Conservation (phyloP, 768 basidiomycete genomes). For the Leccinellum albellum region DNA sequence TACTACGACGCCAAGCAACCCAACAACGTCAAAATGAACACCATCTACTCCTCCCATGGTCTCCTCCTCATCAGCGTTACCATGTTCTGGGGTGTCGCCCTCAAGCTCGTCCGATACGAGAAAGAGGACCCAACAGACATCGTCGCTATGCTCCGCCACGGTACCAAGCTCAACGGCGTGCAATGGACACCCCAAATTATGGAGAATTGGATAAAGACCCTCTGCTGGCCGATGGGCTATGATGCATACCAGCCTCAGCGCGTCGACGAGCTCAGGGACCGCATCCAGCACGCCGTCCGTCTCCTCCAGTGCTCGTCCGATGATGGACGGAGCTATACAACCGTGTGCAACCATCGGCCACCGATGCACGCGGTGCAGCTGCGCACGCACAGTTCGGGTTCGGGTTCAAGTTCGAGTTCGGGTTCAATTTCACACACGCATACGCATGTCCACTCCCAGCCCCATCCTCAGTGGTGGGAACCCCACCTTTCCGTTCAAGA, state of each 20-base stretch:
- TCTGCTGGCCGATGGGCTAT: slow-evolving; percentile 68
- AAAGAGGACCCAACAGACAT: slow-evolving; percentile 64
- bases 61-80: slow-evolving; percentile 58
- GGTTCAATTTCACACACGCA: neutral
- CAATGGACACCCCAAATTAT: slow-evolving; percentile 54
- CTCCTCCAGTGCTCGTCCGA: slow-evolving; percentile 19
- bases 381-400: neutral
- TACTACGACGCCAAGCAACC: slow-evolving; percentile 48
- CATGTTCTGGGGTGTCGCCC: slow-evolving; percentile 68
- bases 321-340: slow-evolving; percentile 6
- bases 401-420: neutral
- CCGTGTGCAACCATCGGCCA: slow-evolving; percentile 1
- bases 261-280: slow-evolving; percentile 42
- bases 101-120: slow-evolving; percentile 67
- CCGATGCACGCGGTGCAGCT: slow-evolving; percentile 6
- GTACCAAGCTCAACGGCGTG: slow-evolving; percentile 46
- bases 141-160: slow-evolving; percentile 62
- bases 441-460: neutral
- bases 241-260: slow-evolving; percentile 41
- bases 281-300: slow-evolving; percentile 53
- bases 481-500: neutral
- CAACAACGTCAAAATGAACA: slow-evolving; percentile 51
- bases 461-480: neutral
- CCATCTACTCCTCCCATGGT: slow-evolving; percentile 54
- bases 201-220: slow-evolving; percentile 52